phyloP scores from a whole-genome alignment of 2,329 filamentous ascomycete species.

The Paraphaeosphaeria minitans region DNA sequence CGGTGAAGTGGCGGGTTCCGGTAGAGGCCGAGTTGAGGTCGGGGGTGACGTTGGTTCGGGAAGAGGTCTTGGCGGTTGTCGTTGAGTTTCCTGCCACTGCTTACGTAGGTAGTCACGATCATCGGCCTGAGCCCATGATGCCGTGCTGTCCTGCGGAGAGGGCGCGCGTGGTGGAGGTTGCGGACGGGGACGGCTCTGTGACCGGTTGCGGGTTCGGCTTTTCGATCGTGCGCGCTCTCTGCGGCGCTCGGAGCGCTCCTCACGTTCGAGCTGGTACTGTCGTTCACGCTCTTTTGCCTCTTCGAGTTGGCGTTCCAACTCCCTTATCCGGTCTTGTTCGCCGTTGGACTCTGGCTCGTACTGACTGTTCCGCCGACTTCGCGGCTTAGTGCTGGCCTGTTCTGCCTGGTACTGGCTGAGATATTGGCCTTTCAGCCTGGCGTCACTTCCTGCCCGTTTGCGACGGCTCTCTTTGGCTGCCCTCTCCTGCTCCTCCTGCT shows the following conservation, averaged over 20 bases:
- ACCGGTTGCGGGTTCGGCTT: slow-evolving; percentile 42
- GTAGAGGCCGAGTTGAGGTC: slow-evolving; percentile 57
- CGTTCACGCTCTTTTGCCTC: slow-evolving; percentile 70
- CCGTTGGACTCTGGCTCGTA: slow-evolving; percentile 53
- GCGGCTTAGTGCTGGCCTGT: slow-evolving; percentile 51
- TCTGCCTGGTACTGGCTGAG: slow-evolving; percentile 85
- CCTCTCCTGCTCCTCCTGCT: slow-evolving; percentile 71
- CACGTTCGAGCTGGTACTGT: slow-evolving; percentile 66
- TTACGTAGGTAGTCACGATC: slow-evolving; percentile 69
- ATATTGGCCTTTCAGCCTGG: slow-evolving; percentile 78
- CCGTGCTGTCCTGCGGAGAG: slow-evolving; percentile 59
- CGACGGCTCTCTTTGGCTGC: slow-evolving; percentile 70
- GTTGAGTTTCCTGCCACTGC: slow-evolving; percentile 55
- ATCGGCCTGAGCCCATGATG: slow-evolving; percentile 66
- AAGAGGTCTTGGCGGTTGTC: slow-evolving; percentile 42
- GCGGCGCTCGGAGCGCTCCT: slow-evolving; percentile 53
- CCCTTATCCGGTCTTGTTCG: slow-evolving; percentile 72
- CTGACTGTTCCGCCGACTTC: slow-evolving; percentile 46
- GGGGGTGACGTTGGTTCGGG: slow-evolving; percentile 37
- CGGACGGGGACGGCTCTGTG: slow-evolving; percentile 42
- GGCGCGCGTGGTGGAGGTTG: slow-evolving; percentile 44
- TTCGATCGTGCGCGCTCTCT: slow-evolving; percentile 47
- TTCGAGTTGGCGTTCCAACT: slow-evolving; percentile 77
- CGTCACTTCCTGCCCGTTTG: slow-evolving; percentile 65
- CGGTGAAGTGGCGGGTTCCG: slow-evolving; percentile 32